Evolutionary conservation across 805 yeast species (phyloP).

Genomic region (Suhomyces sp.): DNA sequence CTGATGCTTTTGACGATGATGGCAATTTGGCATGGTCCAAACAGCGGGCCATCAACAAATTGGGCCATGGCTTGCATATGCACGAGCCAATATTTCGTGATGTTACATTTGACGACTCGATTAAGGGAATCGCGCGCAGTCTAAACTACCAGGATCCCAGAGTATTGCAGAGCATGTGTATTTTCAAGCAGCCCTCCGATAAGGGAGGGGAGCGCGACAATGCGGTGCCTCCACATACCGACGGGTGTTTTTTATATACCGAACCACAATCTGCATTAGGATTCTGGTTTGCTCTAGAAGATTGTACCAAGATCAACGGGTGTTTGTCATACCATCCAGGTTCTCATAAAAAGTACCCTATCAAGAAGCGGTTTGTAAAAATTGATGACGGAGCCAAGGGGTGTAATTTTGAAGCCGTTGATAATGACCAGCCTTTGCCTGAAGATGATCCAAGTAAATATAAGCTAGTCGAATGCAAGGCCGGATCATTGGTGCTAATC

Average conservation of each 20-base stretch:
- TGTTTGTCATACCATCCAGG: constrained; percentile 71
- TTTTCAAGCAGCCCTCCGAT: constrained; percentile 64
- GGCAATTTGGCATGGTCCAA: constrained; percentile 55
- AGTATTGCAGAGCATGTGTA: constrained; percentile 74
- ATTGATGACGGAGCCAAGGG: constrained; percentile 48
- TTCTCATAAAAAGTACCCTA: constrained; percentile 56
- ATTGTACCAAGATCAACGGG: constrained; percentile 65
- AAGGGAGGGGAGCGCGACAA: constrained; percentile 32
- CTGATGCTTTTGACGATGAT: constrained; percentile 56
- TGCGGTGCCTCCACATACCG: constrained; percentile 76
- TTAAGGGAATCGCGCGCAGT: constrained; percentile 49
- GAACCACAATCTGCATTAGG: constrained; percentile 71
- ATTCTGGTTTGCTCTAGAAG: constrained; percentile 79
- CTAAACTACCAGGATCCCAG: constrained; percentile 61
- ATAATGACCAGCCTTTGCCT: constrained; percentile 13
- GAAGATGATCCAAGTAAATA: constrained; percentile 41
- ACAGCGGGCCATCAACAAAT: constrained; percentile 63
- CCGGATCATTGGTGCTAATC: constrained; percentile 69
- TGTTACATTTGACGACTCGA: constrained; percentile 51
- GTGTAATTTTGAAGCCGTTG: constrained; percentile 50
- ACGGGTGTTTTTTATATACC: constrained; percentile 69
- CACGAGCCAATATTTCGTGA: constrained; percentile 47
- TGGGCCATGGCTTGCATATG: constrained; percentile 75
- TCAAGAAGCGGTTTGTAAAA: constrained; percentile 63
- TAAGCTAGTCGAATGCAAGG: constrained; percentile 56